These are phyloP conservation scores for Helianthus tuberosus DNA, from an alignment of 129 eudicot species.

Conservation along the genomic window DNA sequence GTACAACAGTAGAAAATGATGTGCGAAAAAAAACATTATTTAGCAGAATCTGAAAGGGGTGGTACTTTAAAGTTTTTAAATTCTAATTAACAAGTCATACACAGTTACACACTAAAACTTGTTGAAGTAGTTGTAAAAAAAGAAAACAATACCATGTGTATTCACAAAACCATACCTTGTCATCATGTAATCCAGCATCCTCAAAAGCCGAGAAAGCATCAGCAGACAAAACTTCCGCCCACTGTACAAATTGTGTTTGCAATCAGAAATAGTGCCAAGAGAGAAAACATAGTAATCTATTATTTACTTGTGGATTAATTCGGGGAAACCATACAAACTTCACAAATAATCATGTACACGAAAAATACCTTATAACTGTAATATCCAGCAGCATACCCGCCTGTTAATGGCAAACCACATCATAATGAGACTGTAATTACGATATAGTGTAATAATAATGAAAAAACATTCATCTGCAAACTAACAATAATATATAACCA, in stretches of 20 bases:
- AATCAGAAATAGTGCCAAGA: conserved; percentile 9
- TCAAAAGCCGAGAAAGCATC: conserved; percentile 95
- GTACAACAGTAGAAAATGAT: background rate
- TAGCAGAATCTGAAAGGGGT: background rate
- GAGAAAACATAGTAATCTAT: background rate
- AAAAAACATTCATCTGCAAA: background rate
- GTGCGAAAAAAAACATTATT: background rate
- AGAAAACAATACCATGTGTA: background rate
- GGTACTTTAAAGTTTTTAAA: background rate
- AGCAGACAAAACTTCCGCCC: conserved; percentile 95
- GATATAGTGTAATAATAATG: background rate
- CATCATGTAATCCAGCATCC: conserved; percentile 76
- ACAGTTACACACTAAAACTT: background rate
- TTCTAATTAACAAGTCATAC: background rate
- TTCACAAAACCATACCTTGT: conserved; percentile 48
- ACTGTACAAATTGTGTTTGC: conserved; percentile 44
- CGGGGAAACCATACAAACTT: background rate
- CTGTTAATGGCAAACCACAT: conserved; percentile 32
- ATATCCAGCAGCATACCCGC: conserved; percentile 99
- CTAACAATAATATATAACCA: conserved; percentile 7
- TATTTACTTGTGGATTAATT: background rate
- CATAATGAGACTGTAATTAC: background rate
- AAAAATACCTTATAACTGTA: conserved; percentile 91
- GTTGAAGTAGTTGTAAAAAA: background rate
- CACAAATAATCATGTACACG: background rate